Percentiles rank a stretch among this genome's conserved stretches.
Evolutionary conservation across 208 protist species (phyloP).

Genomic region (Crithidia bombi): DNA sequence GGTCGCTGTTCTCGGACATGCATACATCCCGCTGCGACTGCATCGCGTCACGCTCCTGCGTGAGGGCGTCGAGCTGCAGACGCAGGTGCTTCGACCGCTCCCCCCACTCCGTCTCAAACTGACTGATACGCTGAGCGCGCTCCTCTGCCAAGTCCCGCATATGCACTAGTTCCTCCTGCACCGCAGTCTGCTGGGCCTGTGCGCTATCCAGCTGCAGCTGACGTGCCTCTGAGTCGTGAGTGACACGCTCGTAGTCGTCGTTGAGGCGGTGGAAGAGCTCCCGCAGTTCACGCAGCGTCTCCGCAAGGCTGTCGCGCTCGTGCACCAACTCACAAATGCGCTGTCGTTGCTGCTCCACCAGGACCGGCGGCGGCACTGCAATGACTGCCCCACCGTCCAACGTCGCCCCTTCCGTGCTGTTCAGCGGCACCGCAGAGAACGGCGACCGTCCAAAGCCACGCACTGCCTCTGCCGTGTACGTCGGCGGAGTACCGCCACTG

Average conservation of each 20-base stretch:
- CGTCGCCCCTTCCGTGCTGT: no score
- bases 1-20: slow-evolving; percentile 39
- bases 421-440: no score
- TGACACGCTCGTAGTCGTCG: slow-evolving; percentile 46
- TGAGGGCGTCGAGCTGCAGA: slow-evolving; percentile 30
- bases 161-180: slow-evolving; percentile 39
- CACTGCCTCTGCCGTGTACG: no score
- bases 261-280: slow-evolving; percentile 43
- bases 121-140: slow-evolving; percentile 38
- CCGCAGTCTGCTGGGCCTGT: slow-evolving; percentile 22
- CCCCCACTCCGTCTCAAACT: slow-evolving; percentile 45
- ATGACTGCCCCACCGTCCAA: background rate
- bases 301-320: slow-evolving; percentile 37
- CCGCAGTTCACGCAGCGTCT: slow-evolving; percentile 42
- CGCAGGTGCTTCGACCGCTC: slow-evolving; percentile 46
- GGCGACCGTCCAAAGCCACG: no score
- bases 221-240: slow-evolving; percentile 21
- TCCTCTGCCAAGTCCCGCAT: slow-evolving; percentile 15
- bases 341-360: slow-evolving; percentile 39
- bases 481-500: no score
- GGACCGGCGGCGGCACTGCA: slow-evolving; percentile 17
- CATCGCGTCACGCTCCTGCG: slow-evolving; percentile 46
- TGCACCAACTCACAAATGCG: slow-evolving; percentile 42
- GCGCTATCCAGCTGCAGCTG: slow-evolving; percentile 28
- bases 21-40: slow-evolving; percentile 42